Percentiles rank a stretch among this genome's conserved stretches.
These are phyloP conservation scores for Isabelozyma rhagii DNA, from an alignment of 805 yeast genomes.

Conservation along the genomic window DNA sequence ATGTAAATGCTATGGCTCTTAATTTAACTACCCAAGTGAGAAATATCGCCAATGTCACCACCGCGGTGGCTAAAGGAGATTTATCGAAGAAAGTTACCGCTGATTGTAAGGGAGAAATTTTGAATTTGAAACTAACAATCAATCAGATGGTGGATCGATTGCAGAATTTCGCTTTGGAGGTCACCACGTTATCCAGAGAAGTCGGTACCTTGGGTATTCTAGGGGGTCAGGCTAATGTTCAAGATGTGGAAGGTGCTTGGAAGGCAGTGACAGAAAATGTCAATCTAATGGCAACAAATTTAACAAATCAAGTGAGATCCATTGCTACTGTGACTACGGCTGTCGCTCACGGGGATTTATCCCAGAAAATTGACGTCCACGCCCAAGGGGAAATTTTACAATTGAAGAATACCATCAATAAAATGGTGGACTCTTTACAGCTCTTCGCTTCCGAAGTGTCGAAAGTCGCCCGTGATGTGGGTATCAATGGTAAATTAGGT, in stretches of 20 bases:
- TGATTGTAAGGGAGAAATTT: slow-evolving; percentile 68
- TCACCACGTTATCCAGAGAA: slow-evolving; percentile 44
- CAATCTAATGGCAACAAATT: slow-evolving; percentile 46
- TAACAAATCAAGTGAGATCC: slow-evolving; percentile 76
- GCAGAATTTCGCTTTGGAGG: slow-evolving; percentile 46
- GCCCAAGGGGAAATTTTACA: slow-evolving; percentile 91
- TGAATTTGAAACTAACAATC: slow-evolving; percentile 45
- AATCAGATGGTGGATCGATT: slow-evolving; percentile 52
- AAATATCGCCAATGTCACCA: slow-evolving; percentile 82
- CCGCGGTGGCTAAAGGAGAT: slow-evolving; percentile 85
- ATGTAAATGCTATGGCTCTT: slow-evolving; percentile 86
- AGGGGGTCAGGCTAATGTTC: slow-evolving; percentile 52
- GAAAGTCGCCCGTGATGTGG: slow-evolving; percentile 88
- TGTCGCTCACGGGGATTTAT: slow-evolving; percentile 85
- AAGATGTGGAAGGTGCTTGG: slow-evolving; percentile 51
- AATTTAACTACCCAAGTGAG: slow-evolving; percentile 86
- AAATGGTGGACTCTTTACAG: slow-evolving; percentile 89
- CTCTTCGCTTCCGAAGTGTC: slow-evolving; percentile 87
- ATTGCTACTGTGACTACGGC: slow-evolving; percentile 91
- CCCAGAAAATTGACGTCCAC: slow-evolving; percentile 81
- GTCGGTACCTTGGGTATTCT: slow-evolving; percentile 47
- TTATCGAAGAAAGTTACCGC: slow-evolving; percentile 79
- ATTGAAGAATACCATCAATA: slow-evolving; percentile 80
- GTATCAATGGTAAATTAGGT: slow-evolving; percentile 89
- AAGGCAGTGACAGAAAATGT: slow-evolving; percentile 48